Evolutionary conservation across 2,329 filamentous ascomycete species (phyloP).

Genomic region (Mariannaea sp.): DNA sequence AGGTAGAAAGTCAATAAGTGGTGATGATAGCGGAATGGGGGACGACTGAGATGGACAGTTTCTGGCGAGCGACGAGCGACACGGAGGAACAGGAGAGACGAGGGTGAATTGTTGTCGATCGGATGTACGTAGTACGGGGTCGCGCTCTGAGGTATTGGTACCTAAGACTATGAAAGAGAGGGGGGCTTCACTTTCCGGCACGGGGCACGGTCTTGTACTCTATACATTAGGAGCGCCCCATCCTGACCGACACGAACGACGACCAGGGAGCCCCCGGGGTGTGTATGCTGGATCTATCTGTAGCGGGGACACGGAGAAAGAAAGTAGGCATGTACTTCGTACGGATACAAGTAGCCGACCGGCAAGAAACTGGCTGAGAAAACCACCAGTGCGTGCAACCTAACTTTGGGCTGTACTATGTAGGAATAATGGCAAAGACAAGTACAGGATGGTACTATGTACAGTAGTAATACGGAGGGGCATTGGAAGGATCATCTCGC

Average conservation of each 20-base stretch:
- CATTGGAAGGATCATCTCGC: too few relatives aligned
- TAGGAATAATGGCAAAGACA: too few relatives aligned
- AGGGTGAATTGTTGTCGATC: constrained; percentile 21
- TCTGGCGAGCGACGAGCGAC: constrained; percentile 11
- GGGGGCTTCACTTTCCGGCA: constrained; percentile 11
- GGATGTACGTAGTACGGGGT: constrained; percentile 13
- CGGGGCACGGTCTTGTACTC: constrained; percentile 11
- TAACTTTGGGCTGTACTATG: too few relatives aligned
- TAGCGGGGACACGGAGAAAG: background rate
- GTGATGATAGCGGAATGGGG: constrained; percentile 15
- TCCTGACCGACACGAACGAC: constrained; percentile 18
- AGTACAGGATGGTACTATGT: too few relatives aligned
- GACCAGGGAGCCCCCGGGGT: constrained; percentile 12
- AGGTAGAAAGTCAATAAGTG: background rate
- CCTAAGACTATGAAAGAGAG: constrained; percentile 10
- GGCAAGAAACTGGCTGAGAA: too few relatives aligned
- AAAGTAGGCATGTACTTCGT: background rate
- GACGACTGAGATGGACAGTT: constrained; percentile 14
- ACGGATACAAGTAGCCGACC: background rate
- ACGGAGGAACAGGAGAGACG: constrained; percentile 19
- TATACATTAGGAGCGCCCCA: constrained; percentile 3
- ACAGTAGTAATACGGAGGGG: too few relatives aligned
- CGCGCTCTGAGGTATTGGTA: constrained; percentile 13
- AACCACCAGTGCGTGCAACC: too few relatives aligned
- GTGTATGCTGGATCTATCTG: background rate